Base-by-base conservation (phyloP, 129 eudicot genomes). In the Scalesia atractyloides region DNA sequence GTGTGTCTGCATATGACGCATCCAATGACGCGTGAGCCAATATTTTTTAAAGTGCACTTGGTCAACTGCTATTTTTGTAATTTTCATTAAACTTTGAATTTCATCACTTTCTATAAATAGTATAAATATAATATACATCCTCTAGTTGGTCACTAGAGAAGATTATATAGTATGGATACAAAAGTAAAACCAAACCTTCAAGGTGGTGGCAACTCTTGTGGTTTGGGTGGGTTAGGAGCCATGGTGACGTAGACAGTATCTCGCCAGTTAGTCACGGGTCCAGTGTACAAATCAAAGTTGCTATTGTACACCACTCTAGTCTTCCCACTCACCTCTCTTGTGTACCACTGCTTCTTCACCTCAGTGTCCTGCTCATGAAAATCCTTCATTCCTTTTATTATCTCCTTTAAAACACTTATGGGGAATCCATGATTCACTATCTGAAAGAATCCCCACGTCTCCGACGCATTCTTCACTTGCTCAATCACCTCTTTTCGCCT, bases 391-490 rank as follows among this genome's bases (percentile, higher is more conserved):
- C 75, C 82, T 2, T 80, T 78, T 0, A 70, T 70, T 67, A 80
- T 70, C 24, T 71, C 74, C 13, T 65, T 73, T 76, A 79, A 1
- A 9, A 82, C 78, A 39, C 56, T 76, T 30, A 20, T 57, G 18
- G 84, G 86, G 9, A 82, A 72, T 12, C 82, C 86, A 44, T 85
- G 89, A 75, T 75, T 79, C 15, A 79, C 76, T 6, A 85, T 61
- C 69, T 79, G 89, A 61, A 85, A 85, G 66, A 85, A 79, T 1
- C 89, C 86, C 84, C 84, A 82, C 0, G 56, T 78, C 24, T 74
- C 83, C 30, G 78, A 68, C 37, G 86, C 83, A 17, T 54, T 49
- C 39, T 72, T 49, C 43, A 84, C 60, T 33, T 75, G 15, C 4
- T 65, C 59, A 1, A 78, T 6, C 13, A 75, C 57, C 26, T 62